Base-by-base conservation (phyloP, 345 rosid species). In the Salix viminalis region DNA sequence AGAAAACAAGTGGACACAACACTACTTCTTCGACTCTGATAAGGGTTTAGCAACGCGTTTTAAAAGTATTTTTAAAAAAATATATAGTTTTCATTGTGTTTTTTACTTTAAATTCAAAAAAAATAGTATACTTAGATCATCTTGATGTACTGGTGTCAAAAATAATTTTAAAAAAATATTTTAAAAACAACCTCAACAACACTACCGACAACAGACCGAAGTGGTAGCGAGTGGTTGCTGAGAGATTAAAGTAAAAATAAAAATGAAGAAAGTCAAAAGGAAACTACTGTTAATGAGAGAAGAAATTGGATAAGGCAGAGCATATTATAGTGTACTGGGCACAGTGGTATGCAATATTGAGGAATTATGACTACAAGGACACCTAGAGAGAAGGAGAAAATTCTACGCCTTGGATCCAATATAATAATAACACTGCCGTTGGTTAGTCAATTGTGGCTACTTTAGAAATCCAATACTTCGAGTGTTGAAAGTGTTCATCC, bases 401-500 rank as follows among this genome's bases (percentile, higher is more conserved):
- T 69, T 68, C 16, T 13, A 26, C 9, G 13, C 3, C 24, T 68
- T 23, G 36, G 72, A 12, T 69, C 72, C 58, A 44, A 23, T 58
- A n/a, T 58, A 56, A n/a, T 9, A 56, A n/a, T n/a, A 56, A 9
- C 26, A 56, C 28, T n/a, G 26, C 12, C 4, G 28, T 1, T 56
- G 62, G 62, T n/a, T 36, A 56, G 62, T n/a, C 6, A 58, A 58
- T n/a, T 23, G 62, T 58, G 62, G 62, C 28, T 58, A 58, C 62
- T 58, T 56, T 56, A 56, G 26, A 56, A 56, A 19, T 52, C 1
- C 2, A 44, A 15, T n/a, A n/a, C n/a, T 73, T 73, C 58, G 56
- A 15, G 69, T 67, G 37, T 61, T 61, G 14, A 9, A 62, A 62
- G 6, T 46, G 76, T 75, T 46, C 52, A 14, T 65, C 77, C 77